A percentile compares a stretch with the other conserved stretches of the same genome.
phyloP scores from a whole-genome alignment of 345 rosid species.

The Acer campestre region DNA sequence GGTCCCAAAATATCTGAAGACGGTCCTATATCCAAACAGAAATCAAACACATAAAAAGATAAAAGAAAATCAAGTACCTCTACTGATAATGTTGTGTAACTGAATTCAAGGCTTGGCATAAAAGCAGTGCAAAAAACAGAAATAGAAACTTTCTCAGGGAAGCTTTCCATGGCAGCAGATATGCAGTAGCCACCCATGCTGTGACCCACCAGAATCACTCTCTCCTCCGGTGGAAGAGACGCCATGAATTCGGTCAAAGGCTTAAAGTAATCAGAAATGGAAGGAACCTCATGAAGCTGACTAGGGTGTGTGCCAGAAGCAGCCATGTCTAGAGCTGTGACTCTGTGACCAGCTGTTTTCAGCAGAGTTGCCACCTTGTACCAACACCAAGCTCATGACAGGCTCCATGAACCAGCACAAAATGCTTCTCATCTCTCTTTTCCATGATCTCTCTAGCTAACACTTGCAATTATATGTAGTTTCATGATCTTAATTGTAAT shows the following conservation, averaged over 20 bases:
- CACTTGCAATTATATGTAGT: no score
- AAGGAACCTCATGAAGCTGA: slow-evolving; percentile 23
- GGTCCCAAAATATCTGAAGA: no score
- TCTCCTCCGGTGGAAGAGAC: slow-evolving; percentile 1
- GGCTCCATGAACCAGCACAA: slow-evolving; percentile 32
- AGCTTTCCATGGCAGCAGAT: no score
- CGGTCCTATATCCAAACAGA: no score
- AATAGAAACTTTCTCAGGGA: slow-evolving; percentile 27
- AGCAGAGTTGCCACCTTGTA: slow-evolving; percentile 33
- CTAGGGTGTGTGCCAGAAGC: slow-evolving; percentile 34
- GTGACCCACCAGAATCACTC: no score
- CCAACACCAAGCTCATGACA: slow-evolving; percentile 45
- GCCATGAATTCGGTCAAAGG: slow-evolving; percentile 40
- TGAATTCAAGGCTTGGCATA: slow-evolving; percentile 41
- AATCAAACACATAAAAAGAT: neutral
- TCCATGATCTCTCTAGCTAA: neutral
- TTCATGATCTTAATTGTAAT: no score
- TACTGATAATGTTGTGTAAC: slow-evolving; percentile 15
- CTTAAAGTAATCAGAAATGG: slow-evolving; percentile 32
- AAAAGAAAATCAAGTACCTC: slow-evolving; percentile 34
- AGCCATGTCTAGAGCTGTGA: slow-evolving; percentile 38
- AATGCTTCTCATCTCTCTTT: slow-evolving; percentile 19
- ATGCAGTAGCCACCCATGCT: no score
- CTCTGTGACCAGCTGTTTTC: slow-evolving; percentile 26
- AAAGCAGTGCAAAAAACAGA: slow-evolving; percentile 35